phyloP scores from a whole-genome alignment of 1,139 yeast species.

The Suhomyces anneliseae region DNA sequence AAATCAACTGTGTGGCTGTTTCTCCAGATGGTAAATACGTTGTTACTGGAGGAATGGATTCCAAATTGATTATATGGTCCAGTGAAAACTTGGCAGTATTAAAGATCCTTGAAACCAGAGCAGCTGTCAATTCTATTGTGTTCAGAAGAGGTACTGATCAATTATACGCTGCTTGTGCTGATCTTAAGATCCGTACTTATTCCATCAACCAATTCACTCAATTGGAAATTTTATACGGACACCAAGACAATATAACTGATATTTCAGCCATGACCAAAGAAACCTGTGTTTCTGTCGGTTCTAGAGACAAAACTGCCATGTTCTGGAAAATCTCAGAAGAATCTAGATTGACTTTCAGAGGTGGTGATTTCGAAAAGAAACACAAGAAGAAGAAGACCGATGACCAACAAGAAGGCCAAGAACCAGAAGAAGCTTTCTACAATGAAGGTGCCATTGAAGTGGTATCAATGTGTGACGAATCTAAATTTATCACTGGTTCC shows the following conservation, averaged over 20 bases:
- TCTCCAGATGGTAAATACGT: conserved; percentile 85
- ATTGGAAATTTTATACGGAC: conserved; percentile 89
- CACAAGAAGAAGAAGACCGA: conserved; percentile 31
- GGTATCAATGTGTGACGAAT: conserved; percentile 88
- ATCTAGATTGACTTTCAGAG: conserved; percentile 87
- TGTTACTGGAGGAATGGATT: conserved; percentile 89
- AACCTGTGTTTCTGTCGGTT: conserved; percentile 93
- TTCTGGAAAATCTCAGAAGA: conserved; percentile 97
- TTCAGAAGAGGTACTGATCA: conserved; percentile 84
- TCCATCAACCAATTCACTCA: conserved; percentile 85
- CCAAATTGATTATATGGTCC: conserved; percentile 81
- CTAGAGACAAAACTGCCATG: conserved; percentile 93
- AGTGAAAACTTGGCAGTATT: conserved; percentile 72
- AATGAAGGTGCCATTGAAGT: conserved; percentile 91
- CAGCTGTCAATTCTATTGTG: conserved; percentile 68
- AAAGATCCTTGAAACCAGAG: conserved; percentile 74
- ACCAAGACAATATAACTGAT: conserved; percentile 85
- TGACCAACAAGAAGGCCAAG: conserved; percentile 14
- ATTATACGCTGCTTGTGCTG: conserved; percentile 90
- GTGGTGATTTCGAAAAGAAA: conserved; percentile 66
- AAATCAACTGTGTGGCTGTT: conserved; percentile 75
- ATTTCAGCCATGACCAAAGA: conserved; percentile 80
- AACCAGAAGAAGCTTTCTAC: conserved; percentile 38
- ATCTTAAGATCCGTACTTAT: conserved; percentile 83
- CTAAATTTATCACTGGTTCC: conserved; percentile 89